Base-by-base conservation (phyloP, 306 rosid genomes). In the Elaeagnus macrophylla region DNA sequence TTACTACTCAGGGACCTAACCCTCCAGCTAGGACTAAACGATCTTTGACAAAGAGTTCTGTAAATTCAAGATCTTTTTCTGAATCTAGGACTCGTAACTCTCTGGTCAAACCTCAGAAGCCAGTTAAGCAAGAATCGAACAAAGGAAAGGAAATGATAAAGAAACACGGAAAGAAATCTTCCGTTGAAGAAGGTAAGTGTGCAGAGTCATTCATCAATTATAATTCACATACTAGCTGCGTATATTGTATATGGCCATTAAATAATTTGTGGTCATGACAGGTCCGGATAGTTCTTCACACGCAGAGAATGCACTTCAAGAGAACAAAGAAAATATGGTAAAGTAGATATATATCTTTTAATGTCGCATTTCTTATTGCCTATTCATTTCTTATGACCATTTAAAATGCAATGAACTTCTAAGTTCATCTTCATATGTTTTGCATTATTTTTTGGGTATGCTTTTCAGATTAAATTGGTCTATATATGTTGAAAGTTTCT, bases 291-390 rank as follows among this genome's bases (percentile, higher is more conserved):
- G 71, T 54, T 65, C 83, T 51, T 20, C 76, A 64, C 60, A 12
- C 37, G 55, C 78, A 39, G 79, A 67, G 64, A 72, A 66, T 35
- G 60, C 56, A 46, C 62, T 56, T 12, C 63, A 38, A 43, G 83
- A 65, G 60, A 67, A 81, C 79, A 86, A 86, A 82, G 91, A 86
- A 73, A 86, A 86, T 54, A 65, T 75, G 95, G 95, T 80, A 71
- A 66, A 61, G 32, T 25, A 25, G 3, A 7, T 13, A 19, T 14
- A 7, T 13, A 19, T 14, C 40, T 16, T 39, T 39, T 12, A 5
- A 5, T 3, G 6, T 39, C 11, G 37, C 60, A 14, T 8, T 35
- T 39, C 40, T 16, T 55, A 12, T 40, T 10, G 35, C 11, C 10
- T 7, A 57, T 17, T 12, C 37, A 2, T 40, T 44, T 8, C 37